Evolutionary conservation across 805 yeast genomes (phyloP), one percentile per base, ranked within the genome.

Genomic region (Ogataea degrootiae): DNA sequence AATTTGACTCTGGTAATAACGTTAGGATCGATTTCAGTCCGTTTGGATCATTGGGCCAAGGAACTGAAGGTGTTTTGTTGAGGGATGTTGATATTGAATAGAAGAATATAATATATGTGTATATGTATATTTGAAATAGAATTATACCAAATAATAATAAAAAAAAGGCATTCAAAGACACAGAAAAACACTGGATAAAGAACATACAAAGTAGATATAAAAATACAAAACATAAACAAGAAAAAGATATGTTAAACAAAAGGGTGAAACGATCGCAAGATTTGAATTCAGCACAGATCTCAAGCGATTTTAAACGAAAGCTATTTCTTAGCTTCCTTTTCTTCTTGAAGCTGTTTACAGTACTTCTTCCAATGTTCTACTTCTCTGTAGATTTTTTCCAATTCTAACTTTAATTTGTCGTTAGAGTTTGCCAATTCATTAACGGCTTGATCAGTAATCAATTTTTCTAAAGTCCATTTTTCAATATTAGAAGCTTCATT

Each of bases 381-480:
- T 63, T 91, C 97, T 56, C 96, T 77, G 74, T 92, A 92, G 15
- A 97, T 95, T 62, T 88, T 83, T 57, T 88, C 96, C 59, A 92
- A 77, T 69, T 91, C 97, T 46, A 76, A 77, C 70, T 89, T 90
- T 65, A 92, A 76, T 68, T 88, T 86, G 60, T 89, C 96, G 70
- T 91, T 92, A 14, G 90, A 81, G 38, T 87, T 82, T 45, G 87
- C 79, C 56, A 92, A 76, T 67, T 91, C 96, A 52, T 85, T 80
- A 44, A 90, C 85, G 12, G 92, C 90, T 69, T 92, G 98, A 66
- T 91, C 97, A 35, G 92, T 85, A 53, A 90, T 75, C 52, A 94
- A 76, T 70, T 92, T 92, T 67, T 92, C 97, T 61, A 92, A 75
- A 6, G 97, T 91, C 88, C 96, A 88, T 71, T 94, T 92, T 68